These are phyloP conservation scores for Nakazawaea anatomiae DNA, from an alignment of 805 yeast species.

Conservation along the genomic window DNA sequence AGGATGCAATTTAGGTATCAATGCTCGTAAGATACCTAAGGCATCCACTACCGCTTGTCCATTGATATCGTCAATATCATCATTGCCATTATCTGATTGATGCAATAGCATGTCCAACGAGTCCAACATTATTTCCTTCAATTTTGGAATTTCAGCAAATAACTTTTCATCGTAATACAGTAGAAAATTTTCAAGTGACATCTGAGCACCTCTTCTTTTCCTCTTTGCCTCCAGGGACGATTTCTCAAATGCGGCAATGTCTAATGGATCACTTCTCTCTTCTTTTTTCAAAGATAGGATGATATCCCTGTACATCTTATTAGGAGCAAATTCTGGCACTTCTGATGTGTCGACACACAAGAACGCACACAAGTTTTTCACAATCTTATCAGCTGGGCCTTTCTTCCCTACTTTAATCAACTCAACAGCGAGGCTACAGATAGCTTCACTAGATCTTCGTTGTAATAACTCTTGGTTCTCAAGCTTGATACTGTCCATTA, in stretches of 20 bases:
- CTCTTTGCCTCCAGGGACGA: constrained; percentile 69
- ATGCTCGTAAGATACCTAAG: constrained; percentile 71
- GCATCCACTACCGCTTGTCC: constrained; percentile 87
- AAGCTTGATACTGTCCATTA: constrained; percentile 87
- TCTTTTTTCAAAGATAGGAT: constrained; percentile 78
- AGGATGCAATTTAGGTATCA: constrained; percentile 55
- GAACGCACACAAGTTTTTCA: constrained; percentile 87
- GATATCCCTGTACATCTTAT: constrained; percentile 42
- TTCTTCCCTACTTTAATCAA: constrained; percentile 51
- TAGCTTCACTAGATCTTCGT: constrained; percentile 59
- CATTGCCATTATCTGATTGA: constrained; percentile 18
- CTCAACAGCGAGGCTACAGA: constrained; percentile 57
- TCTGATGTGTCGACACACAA: constrained; percentile 93
- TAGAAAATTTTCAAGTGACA: constrained; percentile 59
- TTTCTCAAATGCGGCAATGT: constrained; percentile 51
- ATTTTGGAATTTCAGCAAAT: constrained; percentile 60
- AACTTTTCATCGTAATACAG: constrained; percentile 44
- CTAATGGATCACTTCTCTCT: constrained; percentile 59
- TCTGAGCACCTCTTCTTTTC: constrained; percentile 79
- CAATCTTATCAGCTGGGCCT: constrained; percentile 83
- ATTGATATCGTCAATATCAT: constrained; percentile 33
- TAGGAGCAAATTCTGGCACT: constrained; percentile 84
- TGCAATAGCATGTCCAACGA: constrained; percentile 39
- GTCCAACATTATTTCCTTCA: constrained; percentile 58
- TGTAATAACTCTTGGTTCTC: constrained; percentile 69